Conservation (phyloP, 495 filamentous ascomycete genomes). For the Aspergillus cavernicola region DNA sequence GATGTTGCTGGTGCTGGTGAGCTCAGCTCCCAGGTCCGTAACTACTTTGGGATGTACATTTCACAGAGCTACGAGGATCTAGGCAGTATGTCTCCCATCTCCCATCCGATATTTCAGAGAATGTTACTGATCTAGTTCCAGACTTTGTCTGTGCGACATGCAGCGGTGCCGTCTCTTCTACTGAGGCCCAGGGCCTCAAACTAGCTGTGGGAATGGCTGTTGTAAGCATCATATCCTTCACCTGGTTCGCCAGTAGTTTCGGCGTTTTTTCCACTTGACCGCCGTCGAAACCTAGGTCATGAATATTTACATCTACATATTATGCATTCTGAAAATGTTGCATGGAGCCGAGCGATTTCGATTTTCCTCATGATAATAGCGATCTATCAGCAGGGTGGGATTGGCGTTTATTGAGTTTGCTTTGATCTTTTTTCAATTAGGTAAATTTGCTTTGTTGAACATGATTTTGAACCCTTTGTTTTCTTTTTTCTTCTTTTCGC, state of each 20-base stretch:
- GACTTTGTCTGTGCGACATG: slow-evolving; percentile 66
- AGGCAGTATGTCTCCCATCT: slow-evolving; percentile 43
- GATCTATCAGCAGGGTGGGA: slow-evolving; percentile 10
- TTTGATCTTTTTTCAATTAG: too few relatives aligned
- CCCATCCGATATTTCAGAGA: not conserved
- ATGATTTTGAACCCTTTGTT: not conserved
- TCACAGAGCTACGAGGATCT: slow-evolving; percentile 62
- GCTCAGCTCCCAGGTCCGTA: slow-evolving; percentile 58
- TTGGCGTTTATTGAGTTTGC: slow-evolving; percentile 9
- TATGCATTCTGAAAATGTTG: slow-evolving; percentile 19
- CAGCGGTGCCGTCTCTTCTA: slow-evolving; percentile 60
- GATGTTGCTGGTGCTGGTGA: slow-evolving; percentile 69
- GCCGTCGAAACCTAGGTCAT: not conserved
- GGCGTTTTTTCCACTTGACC: slow-evolving; percentile 48
- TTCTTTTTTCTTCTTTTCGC: not conserved
- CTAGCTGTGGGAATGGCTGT: slow-evolving; percentile 70
- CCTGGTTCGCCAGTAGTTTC: slow-evolving; percentile 77
- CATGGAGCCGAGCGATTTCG: slow-evolving; percentile 20
- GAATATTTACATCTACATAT: slow-evolving; percentile 7
- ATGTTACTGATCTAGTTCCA: slow-evolving; percentile 22
- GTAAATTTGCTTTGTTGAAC: slow-evolving; percentile 1
- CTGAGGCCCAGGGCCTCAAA: slow-evolving; percentile 64
- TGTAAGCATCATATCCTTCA: slow-evolving; percentile 77
- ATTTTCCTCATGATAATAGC: slow-evolving; percentile 15
- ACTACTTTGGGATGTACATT: slow-evolving; percentile 79